Percentiles rank a stretch among this genome's conserved stretches.
phyloP scores from a whole-genome alignment of 2,329 filamentous ascomycete species.

The Pseudogymnoascus sp. region DNA sequence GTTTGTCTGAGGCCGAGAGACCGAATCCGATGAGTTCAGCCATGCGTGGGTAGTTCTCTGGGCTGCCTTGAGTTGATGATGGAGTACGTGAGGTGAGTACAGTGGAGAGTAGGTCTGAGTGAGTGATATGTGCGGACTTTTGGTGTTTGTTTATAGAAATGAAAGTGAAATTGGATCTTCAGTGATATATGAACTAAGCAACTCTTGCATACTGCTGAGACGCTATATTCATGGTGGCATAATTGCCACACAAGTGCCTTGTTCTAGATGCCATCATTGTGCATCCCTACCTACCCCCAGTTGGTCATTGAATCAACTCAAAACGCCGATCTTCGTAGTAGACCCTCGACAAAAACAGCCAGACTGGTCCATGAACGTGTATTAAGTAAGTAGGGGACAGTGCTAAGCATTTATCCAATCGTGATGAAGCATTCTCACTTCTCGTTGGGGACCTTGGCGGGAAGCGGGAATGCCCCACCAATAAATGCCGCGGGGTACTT shows the following conservation, averaged over 20 bases:
- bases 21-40: not conserved
- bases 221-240: not conserved
- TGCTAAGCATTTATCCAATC: not conserved
- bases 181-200: not conserved
- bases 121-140: not conserved
- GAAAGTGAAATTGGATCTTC: not conserved
- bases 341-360: not conserved
- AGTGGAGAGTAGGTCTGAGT: not conserved
- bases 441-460: not conserved
- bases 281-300: not conserved
- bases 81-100: not conserved
- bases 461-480: not conserved
- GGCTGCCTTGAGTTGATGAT: not conserved
- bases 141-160: not conserved
- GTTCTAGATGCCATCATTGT: not conserved
- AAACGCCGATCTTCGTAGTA: not conserved
- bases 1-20: not conserved
- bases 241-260: not conserved
- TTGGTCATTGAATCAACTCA: not conserved
- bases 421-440: not conserved
- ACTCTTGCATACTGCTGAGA: not conserved
- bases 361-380: not conserved
- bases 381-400: not conserved
- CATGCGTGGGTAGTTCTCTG: not conserved
- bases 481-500: slow-evolving; percentile 2